Evolutionary conservation across 2,329 filamentous ascomycete genomes (phyloP).

Genomic region (Trichothecium sympodiale): DNA sequence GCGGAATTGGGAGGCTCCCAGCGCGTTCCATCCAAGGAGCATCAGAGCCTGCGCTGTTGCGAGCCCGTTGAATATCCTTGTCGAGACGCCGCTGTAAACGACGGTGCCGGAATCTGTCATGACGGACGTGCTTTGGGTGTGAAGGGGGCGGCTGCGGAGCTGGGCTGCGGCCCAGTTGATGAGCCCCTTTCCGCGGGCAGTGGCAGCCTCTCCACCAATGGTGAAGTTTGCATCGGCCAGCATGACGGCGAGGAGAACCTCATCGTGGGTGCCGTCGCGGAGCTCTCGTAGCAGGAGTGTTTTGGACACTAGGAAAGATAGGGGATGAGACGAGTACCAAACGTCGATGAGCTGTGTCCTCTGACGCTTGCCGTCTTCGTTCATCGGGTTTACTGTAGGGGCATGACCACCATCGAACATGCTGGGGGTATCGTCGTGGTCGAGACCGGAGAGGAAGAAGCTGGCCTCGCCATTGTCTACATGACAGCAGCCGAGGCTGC

Average conservation of each 20-base stretch:
- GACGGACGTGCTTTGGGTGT: constrained; percentile 10
- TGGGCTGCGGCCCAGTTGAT: constrained; percentile 22
- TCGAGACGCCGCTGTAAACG: constrained; percentile 16
- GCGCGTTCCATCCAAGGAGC: constrained; percentile 24
- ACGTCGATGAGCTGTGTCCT: constrained; percentile 26
- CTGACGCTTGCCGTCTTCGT: constrained; percentile 18
- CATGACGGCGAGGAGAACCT: constrained; percentile 25
- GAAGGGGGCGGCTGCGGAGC: constrained; percentile 16
- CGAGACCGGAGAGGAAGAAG: constrained; percentile 16
- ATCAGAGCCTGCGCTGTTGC: constrained; percentile 21
- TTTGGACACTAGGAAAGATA: constrained; percentile 28
- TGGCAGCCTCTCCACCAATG: constrained; percentile 16
- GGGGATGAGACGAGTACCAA: constrained; percentile 27
- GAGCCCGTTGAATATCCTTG: constrained; percentile 19
- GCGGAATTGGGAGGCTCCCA: constrained; percentile 19
- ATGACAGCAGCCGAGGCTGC: constrained; percentile 17
- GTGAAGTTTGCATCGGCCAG: constrained; percentile 26
- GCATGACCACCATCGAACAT: constrained; percentile 18
- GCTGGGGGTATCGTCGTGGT: constrained; percentile 14
- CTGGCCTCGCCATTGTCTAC: constrained; percentile 14
- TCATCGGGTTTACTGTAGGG: constrained; percentile 13
- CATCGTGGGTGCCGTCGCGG: constrained; percentile 25
- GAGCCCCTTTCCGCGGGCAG: constrained; percentile 18
- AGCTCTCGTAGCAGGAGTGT: constrained; percentile 25
- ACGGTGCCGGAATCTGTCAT: constrained; percentile 3